phyloP scores from a whole-genome alignment of 139 green algal genomes.

The Dunaliella sp. region DNA sequence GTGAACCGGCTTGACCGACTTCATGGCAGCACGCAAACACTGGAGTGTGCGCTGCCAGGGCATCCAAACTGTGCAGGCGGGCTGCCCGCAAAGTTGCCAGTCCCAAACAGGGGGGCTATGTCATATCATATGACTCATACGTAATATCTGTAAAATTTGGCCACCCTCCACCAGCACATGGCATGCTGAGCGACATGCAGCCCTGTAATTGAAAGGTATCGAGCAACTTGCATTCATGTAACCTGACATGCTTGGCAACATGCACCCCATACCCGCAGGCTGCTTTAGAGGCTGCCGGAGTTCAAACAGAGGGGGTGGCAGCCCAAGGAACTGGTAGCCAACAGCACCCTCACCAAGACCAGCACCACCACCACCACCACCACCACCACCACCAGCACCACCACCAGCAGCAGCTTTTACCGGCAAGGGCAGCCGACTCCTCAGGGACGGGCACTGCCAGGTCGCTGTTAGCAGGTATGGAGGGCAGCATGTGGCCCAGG shows the following conservation, averaged over 20 bases:
- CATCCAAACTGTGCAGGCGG: no score
- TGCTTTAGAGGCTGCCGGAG: constrained; percentile 1
- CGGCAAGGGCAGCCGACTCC: no score
- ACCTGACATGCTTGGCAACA: not conserved
- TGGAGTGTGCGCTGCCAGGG: no score
- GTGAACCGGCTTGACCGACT: no score
- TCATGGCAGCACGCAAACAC: no score
- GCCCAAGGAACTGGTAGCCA: not conserved
- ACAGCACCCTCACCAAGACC: constrained; percentile 2
- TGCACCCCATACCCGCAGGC: not conserved
- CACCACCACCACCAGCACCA: constrained; percentile 1
- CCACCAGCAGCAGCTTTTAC: not conserved
- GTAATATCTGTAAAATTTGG: no score
- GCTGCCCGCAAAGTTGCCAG: no score
- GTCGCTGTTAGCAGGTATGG: not conserved
- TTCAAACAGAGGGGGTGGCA: constrained; percentile 3
- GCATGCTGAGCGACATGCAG: not conserved
- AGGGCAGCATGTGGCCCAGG: no score
- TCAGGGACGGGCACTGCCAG: not conserved
- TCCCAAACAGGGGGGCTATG: no score
- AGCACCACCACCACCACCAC: constrained; percentile 3
- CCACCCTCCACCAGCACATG: not conserved
- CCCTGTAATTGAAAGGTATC: no score
- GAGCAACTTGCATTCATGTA: no score
- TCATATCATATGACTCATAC: no score